Evolutionary conservation across 164 flowering plant species (phyloP).

Genomic region (Saururus chinensis): DNA sequence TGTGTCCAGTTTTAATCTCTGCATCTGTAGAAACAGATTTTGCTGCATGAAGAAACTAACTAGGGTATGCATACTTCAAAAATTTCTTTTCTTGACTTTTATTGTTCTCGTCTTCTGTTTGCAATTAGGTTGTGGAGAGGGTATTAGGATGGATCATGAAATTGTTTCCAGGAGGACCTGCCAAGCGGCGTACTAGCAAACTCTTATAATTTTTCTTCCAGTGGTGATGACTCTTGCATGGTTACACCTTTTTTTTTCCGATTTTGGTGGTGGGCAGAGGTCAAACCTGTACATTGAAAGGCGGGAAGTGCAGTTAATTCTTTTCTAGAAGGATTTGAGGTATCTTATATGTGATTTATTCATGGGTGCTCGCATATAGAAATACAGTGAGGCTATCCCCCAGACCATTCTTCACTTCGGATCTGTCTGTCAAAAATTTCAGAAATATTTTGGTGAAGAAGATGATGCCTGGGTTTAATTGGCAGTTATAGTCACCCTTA

Average conservation of each 20-base stretch:
- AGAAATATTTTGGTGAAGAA: too few species aligned
- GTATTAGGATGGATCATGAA: slow-evolving; percentile 99
- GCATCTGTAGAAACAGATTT: too few species aligned
- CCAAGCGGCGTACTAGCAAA: slow-evolving; percentile 73
- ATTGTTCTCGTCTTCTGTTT: neutral
- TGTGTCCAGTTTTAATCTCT: too few species aligned
- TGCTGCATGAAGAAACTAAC: too few species aligned
- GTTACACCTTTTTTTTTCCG: neutral
- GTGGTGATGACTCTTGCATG: neutral
- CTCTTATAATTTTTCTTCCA: slow-evolving; percentile 29
- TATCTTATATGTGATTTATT: neutral
- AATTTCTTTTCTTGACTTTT: neutral
- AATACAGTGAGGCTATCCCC: neutral
- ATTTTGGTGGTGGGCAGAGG: neutral
- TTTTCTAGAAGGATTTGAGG: neutral
- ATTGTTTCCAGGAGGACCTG: slow-evolving; percentile 92
- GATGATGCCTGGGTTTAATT: too few species aligned
- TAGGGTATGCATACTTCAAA: neutral
- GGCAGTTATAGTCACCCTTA: too few species aligned
- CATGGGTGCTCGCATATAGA: neutral
- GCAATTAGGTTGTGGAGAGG: slow-evolving; percentile 82
- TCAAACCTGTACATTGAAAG: neutral
- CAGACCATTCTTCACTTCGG: neutral
- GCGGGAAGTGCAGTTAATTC: neutral
- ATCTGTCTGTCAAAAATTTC: too few species aligned